Percentiles rank a stretch among this genome's conserved stretches.
Conservation (phyloP, 179 eudicot genomes). For the Heliamphora pulchella region DNA sequence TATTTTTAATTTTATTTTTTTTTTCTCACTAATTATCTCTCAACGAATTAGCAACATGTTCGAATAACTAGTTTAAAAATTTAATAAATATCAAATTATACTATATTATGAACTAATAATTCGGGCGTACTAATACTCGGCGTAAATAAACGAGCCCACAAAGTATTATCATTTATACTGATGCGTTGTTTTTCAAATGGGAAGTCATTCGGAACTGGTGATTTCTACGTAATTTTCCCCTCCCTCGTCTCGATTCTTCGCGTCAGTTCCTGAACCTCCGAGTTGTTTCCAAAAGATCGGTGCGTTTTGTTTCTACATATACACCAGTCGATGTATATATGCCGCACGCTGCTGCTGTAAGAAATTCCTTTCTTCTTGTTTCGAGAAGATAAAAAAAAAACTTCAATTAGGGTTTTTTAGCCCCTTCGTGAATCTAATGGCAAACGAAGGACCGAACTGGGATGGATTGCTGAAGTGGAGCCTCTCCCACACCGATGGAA, state of each 20-base stretch:
- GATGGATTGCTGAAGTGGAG: conserved; percentile 93
- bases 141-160: no score
- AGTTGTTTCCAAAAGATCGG: not conserved
- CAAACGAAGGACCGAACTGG: conserved; percentile 72
- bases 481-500: conserved; percentile 74
- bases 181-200: no score
- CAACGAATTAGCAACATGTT: no score
- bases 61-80: no score
- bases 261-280: conserved; percentile 2
- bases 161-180: no score
- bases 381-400: not conserved
- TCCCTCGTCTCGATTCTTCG: not conserved
- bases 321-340: not conserved
- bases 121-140: no score
- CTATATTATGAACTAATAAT: no score
- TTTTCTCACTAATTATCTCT: no score
- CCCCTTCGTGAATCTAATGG: conserved; percentile 25
- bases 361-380: not conserved
- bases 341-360: not conserved
- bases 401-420: conserved; percentile 8
- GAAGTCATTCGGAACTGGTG: no score
- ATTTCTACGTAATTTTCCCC: no score
- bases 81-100: no score
- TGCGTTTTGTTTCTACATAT: not conserved
- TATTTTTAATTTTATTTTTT: no score